Evolutionary conservation across 257 asterid species (phyloP).

Genomic region (Nicotiana paniculata): DNA sequence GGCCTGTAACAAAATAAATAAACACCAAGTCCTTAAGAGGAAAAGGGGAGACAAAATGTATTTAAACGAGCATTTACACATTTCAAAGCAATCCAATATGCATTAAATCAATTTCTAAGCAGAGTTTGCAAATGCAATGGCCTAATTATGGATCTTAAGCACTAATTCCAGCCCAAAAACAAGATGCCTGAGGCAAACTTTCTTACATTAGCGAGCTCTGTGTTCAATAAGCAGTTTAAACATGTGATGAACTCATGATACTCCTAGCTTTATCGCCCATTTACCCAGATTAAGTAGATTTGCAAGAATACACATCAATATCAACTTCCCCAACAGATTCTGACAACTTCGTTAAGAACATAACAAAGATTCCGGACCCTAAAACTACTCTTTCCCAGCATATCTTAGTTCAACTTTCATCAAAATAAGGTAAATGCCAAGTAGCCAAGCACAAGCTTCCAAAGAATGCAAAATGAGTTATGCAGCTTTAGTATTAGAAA

Average conservation of each 20-base stretch:
- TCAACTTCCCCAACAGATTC: background rate
- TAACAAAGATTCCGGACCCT: background rate
- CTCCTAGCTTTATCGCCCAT: background rate
- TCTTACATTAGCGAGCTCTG: background rate
- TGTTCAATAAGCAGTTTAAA: background rate
- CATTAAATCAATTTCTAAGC: background rate
- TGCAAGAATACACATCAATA: background rate
- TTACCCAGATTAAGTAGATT: background rate
- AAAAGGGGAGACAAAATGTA: background rate
- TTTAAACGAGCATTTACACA: background rate
- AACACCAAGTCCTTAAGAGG: background rate
- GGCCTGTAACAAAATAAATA: conserved; percentile 36
- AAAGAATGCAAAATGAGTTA: background rate
- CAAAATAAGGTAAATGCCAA: background rate
- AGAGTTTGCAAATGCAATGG: background rate
- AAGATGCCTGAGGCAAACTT: background rate
- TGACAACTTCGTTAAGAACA: background rate
- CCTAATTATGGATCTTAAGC: background rate
- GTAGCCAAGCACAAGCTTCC: background rate
- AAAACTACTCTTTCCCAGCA: background rate
- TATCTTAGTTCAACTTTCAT: background rate
- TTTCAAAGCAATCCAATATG: background rate
- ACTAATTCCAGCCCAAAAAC: background rate
- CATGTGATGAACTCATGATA: background rate
- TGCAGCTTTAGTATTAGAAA: background rate